Evolutionary conservation across 176 grass and related monocot species (phyloP).

Genomic region (Alopecurus myosuroides): DNA sequence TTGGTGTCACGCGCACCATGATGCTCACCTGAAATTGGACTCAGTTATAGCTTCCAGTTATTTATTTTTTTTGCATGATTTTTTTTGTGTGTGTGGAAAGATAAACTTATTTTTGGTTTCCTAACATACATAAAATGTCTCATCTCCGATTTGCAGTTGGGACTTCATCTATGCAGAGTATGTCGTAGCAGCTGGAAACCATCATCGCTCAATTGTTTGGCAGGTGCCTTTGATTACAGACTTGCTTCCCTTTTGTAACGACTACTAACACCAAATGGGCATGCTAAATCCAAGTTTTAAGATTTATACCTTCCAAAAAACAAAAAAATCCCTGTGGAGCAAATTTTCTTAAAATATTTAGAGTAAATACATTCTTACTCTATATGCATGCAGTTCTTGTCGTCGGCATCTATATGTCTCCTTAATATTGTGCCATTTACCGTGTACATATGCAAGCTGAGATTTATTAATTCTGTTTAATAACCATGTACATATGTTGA

Average conservation of each 20-base stretch:
- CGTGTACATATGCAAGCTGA: not conserved
- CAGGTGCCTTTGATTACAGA: conserved; percentile 47
- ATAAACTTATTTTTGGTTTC: not conserved
- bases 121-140: not conserved
- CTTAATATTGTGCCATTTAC: not conserved
- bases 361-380: not conserved
- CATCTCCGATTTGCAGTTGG: conserved; percentile 57
- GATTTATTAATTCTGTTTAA: not conserved
- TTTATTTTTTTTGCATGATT: not conserved
- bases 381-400: not conserved
- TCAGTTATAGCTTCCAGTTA: not conserved
- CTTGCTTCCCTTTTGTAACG: not conserved
- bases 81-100: no score
- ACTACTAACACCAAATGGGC: not conserved
- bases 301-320: not conserved
- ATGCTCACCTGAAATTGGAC: not conserved
- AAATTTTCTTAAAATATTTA: not conserved
- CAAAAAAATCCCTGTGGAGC: not conserved
- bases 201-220: conserved; percentile 95
- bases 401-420: not conserved
- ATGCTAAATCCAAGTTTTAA: not conserved
- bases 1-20: not conserved
- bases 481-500: conserved; percentile 5
- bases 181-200: conserved; percentile 71
- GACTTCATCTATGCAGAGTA: conserved; percentile 99